These are phyloP conservation scores for Chaetomidium leptoderma DNA, from an alignment of 495 filamentous ascomycete genomes.

Conservation along the genomic window DNA sequence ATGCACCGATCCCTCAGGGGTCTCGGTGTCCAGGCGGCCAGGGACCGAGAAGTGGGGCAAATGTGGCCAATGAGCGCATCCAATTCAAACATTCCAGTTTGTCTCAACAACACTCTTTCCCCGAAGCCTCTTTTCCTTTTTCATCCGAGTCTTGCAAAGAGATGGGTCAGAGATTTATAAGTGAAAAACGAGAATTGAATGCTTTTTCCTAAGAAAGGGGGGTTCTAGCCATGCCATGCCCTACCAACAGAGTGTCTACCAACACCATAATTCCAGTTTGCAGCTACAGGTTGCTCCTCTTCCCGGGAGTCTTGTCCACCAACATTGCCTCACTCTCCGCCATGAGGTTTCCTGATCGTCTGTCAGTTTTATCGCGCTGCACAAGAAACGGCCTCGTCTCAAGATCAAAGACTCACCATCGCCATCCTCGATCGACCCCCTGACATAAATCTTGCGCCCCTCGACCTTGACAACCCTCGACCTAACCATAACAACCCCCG, in stretches of 20 bases:
- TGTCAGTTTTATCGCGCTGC: background rate
- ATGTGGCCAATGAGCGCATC: no score
- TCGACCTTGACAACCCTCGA: slow-evolving; percentile 21
- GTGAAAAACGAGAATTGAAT: no score
- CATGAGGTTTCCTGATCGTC: slow-evolving; percentile 15
- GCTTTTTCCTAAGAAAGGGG: no score
- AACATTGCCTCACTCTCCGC: slow-evolving; percentile 21
- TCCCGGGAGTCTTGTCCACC: slow-evolving; percentile 8
- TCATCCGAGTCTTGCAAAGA: no score
- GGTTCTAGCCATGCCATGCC: no score
- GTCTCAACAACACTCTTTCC: no score
- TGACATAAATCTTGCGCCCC: slow-evolving; percentile 22
- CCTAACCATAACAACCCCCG: slow-evolving; percentile 20
- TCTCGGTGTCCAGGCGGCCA: background rate
- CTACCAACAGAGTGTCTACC: no score
- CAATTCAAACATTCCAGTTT: no score
- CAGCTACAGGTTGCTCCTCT: slow-evolving; percentile 15
- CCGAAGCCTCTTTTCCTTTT: no score
- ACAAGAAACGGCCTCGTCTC: background rate
- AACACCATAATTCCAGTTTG: no score
- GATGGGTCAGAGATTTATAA: no score
- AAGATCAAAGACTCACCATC: slow-evolving; percentile 20
- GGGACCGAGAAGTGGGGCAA: background rate
- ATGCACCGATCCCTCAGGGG: no score
- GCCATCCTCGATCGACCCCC: slow-evolving; percentile 25